A percentile compares a stretch with the other conserved stretches of the same genome.
These are phyloP conservation scores for Tetracladium setigerum DNA, from an alignment of 495 filamentous ascomycete genomes.

Conservation along the genomic window DNA sequence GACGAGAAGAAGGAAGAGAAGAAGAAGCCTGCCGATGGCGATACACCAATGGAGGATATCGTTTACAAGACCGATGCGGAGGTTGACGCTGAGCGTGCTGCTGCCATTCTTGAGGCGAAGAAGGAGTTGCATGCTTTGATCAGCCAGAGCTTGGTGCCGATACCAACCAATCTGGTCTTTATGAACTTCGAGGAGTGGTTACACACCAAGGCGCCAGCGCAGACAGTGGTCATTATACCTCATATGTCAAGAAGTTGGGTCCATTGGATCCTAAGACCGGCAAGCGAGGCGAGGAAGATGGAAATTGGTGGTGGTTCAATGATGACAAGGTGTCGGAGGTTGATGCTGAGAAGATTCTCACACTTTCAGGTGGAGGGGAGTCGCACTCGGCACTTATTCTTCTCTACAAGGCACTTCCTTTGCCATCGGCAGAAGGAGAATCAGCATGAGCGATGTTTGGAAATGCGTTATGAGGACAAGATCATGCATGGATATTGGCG, in stretches of 20 bases:
- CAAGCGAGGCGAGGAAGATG: constrained; percentile 71
- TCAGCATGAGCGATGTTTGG: too few relatives aligned
- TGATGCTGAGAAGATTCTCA: constrained; percentile 81
- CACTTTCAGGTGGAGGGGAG: constrained; percentile 88
- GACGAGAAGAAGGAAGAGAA: constrained; percentile 35
- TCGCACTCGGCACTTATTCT: constrained; percentile 91
- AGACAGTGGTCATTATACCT: constrained; percentile 96
- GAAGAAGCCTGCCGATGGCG: constrained; percentile 32
- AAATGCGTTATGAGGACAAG: too few relatives aligned
- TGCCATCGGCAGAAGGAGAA: constrained; percentile 39
- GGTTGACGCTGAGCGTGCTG: constrained; percentile 74
- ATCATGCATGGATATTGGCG: too few relatives aligned
- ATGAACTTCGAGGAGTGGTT: constrained; percentile 88
- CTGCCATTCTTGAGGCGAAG: constrained; percentile 66
- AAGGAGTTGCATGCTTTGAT: constrained; percentile 75
- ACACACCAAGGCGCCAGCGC: constrained; percentile 97
- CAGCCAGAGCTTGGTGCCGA: constrained; percentile 63
- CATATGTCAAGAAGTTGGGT: constrained; percentile 89
- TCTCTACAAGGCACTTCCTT: constrained; percentile 76
- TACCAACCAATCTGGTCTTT: constrained; percentile 85
- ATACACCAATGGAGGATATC: constrained; percentile 64
- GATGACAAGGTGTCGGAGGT: constrained; percentile 97
- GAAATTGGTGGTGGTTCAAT: constrained; percentile 99
- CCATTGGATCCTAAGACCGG: constrained; percentile 55
- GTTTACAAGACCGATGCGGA: constrained; percentile 89